Base-by-base conservation (phyloP, 768 basidiomycete species). In the Lentinula guzmanii region DNA sequence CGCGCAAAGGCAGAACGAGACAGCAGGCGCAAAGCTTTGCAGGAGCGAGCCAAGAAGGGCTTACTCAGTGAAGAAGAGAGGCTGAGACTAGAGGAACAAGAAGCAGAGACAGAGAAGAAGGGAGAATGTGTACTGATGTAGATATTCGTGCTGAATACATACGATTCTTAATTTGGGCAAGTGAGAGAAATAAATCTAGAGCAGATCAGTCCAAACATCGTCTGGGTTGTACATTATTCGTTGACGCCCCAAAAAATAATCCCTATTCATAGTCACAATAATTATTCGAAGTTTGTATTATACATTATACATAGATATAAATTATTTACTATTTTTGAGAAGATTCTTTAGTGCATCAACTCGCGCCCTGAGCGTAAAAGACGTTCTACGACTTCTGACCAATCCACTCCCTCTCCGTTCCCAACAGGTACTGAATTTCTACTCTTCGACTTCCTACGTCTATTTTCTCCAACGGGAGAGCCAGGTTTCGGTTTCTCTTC, bases 1-100 rank as follows among this genome's bases (percentile, higher is more conserved):
- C 88, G 90, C 21, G 89, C 89, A 45, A 86, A 77, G 74, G 86
- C 85, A 11, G 91, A 93, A 73, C 79, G 82, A 68, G 86, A 86
- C 68, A 91, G 89, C 66, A 78, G 79, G 68, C 70, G 83, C 63
- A 85, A 81, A 71, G 90, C 86, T 2, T 84, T 93, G 84, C 76
- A 82, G 69, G 86, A 81, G 61, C 82, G 91, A 43, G 88, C 85
- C 5, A 81, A 80, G 80, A 93, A 89, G 74, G 91, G 91, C 69
- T 70, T 84, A 43, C 62, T 85, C 63, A 82, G 74, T 33, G 82
- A 82, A 64, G 79, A 83, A 53, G 84, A 86, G 76, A 82, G 82
- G 72, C 61, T 77, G 18, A 67, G 77, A 7, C 65, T 84, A 37
- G 83, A 81, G 61, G 78, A 76, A 1, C 74, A 76, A 60, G 69